These are phyloP conservation scores for Pleurozium schreberi DNA, from an alignment of 225 moss, liverwort and hornwort species.

Conservation along the genomic window DNA sequence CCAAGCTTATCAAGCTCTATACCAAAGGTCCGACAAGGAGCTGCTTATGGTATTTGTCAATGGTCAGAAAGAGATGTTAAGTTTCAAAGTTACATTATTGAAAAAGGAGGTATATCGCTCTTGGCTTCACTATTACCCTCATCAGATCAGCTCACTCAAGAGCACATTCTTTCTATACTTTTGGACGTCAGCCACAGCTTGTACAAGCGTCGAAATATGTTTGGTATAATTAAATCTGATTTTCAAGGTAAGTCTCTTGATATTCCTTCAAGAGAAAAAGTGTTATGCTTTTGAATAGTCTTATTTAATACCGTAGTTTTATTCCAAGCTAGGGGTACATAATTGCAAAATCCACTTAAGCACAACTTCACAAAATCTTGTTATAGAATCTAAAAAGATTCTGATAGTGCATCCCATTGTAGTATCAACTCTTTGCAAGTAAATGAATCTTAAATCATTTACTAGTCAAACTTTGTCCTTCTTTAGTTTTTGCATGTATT, in stretches of 20 bases:
- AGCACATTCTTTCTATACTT: not conserved
- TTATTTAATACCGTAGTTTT: not conserved
- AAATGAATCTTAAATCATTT: no score
- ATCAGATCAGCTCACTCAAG: not conserved
- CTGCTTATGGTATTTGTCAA: not conserved
- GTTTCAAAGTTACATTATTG: not conserved
- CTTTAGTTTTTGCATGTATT: not conserved
- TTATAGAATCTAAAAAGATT: not conserved
- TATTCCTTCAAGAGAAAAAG: not conserved
- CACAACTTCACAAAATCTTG: not conserved
- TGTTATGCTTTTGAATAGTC: not conserved
- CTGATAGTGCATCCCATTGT: not conserved
- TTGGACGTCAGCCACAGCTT: not conserved
- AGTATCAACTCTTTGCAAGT: not conserved
- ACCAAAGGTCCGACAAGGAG: not conserved
- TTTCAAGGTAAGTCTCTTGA: not conserved
- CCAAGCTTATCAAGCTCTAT: not conserved
- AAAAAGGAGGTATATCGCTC: not conserved
- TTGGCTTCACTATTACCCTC: not conserved
- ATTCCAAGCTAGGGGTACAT: not conserved
- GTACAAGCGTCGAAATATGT: not conserved
- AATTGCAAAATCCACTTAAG: not conserved
- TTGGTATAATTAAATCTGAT: not conserved
- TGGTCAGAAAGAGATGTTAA: not conserved
- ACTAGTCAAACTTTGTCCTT: accelerated